These are phyloP conservation scores for Entomortierella beljakovae DNA, from an alignment of 192 early-diverging fungal species.

Conservation along the genomic window DNA sequence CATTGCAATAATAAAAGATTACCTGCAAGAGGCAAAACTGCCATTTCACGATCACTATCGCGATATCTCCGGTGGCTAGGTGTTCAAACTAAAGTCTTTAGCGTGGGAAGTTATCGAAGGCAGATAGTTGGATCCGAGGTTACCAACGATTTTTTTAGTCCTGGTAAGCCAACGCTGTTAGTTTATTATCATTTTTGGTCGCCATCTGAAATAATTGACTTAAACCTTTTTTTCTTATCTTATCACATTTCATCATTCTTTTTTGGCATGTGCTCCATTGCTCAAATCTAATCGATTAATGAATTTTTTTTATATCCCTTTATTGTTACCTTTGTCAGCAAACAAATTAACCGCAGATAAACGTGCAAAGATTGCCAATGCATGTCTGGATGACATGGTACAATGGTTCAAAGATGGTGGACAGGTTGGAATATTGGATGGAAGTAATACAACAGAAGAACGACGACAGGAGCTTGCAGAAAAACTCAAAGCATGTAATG, in stretches of 20 bases:
- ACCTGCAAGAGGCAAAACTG: constrained; percentile 95
- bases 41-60: constrained; percentile 82
- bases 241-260: neutral
- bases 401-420: constrained; percentile 75
- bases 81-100: constrained; percentile 91
- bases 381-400: constrained; percentile 80
- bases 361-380: constrained; percentile 68
- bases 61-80: constrained; percentile 98
- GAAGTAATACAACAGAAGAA: constrained; percentile 77
- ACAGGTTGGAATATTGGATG: constrained; percentile 84
- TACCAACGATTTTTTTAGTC: constrained; percentile 85
- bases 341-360: constrained; percentile 57
- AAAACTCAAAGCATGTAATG: constrained; percentile 61
- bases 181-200: neutral
- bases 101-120: constrained; percentile 97
- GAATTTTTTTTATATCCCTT: neutral
- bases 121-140: constrained; percentile 69
- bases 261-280: neutral
- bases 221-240: neutral
- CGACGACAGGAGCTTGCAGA: constrained; percentile 69
- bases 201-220: neutral
- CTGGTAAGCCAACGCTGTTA: constrained; percentile 57
- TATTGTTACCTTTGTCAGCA: constrained; percentile 17
- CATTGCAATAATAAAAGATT: constrained; percentile 55
- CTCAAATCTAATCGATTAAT: neutral